These are phyloP conservation scores for Leccinum solheimii DNA, from an alignment of 1,284 basidiomycete species.

Conservation along the genomic window DNA sequence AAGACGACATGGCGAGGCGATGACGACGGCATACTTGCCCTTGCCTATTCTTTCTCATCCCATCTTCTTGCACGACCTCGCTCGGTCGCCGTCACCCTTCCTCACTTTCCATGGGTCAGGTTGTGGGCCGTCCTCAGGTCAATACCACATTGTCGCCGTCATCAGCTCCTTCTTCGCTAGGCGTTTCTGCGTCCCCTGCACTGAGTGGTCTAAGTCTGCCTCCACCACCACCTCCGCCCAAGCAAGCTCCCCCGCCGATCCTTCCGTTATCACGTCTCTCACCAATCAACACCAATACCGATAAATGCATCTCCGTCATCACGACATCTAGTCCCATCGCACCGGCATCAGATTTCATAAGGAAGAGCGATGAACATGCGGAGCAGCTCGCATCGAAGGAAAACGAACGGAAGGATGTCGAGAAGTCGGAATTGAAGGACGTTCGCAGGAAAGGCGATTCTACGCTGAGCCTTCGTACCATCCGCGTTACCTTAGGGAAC, in stretches of 20 bases:
- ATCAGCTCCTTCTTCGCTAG: slow-evolving; percentile 30
- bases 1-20: too few species aligned
- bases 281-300: slow-evolving; percentile 31
- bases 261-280: slow-evolving; percentile 16
- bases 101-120: slow-evolving; percentile 43
- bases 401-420: slow-evolving; percentile 33
- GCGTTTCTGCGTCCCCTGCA: slow-evolving; percentile 28
- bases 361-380: slow-evolving; percentile 30
- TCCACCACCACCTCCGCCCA: slow-evolving; percentile 39
- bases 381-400: slow-evolving; percentile 27
- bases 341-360: slow-evolving; percentile 37
- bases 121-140: slow-evolving; percentile 38
- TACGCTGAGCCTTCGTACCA: slow-evolving; percentile 69
- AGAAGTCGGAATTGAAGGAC: slow-evolving; percentile 60
- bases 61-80: too few species aligned
- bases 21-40: too few species aligned
- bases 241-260: slow-evolving; percentile 25
- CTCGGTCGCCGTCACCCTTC: slow-evolving; percentile 14
- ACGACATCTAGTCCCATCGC: slow-evolving; percentile 36
- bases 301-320: slow-evolving; percentile 33
- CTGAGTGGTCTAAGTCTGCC: slow-evolving; percentile 26
- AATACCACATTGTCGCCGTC: slow-evolving; percentile 27
- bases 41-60: too few species aligned
- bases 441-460: slow-evolving; percentile 74
- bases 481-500: slow-evolving; percentile 53